These are phyloP conservation scores for Yamadazyma pseudoaaseri DNA, from an alignment of 1,139 yeast species.

Conservation along the genomic window DNA sequence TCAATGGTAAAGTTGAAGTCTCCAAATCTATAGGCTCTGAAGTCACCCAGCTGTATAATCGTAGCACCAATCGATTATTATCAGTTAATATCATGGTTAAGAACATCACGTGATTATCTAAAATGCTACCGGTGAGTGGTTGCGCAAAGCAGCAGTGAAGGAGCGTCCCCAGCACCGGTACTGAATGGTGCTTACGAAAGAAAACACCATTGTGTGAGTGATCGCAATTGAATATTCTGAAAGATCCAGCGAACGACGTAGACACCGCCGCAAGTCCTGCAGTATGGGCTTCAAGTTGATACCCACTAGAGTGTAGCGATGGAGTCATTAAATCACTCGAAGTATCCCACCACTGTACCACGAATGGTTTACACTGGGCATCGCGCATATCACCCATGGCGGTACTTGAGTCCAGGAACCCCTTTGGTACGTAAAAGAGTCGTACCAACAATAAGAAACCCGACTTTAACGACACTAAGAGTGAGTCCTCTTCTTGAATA, in stretches of 20 bases:
- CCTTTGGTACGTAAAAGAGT: constrained; percentile 34
- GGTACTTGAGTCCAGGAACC: constrained; percentile 26
- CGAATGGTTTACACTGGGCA: constrained; percentile 39
- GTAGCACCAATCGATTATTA: constrained; percentile 33
- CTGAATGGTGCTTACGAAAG: constrained; percentile 38
- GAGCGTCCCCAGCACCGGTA: constrained; percentile 41
- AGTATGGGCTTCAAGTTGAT: constrained; percentile 29
- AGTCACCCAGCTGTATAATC: constrained; percentile 41
- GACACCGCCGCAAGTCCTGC: constrained; percentile 42
- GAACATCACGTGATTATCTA: constrained; percentile 34
- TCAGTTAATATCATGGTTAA: constrained; percentile 37
- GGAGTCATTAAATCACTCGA: constrained; percentile 20
- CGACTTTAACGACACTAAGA: constrained; percentile 40
- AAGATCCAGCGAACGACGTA: constrained; percentile 33
- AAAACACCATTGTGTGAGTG: constrained; percentile 36
- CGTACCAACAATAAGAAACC: constrained; percentile 41
- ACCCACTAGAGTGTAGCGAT: constrained; percentile 34
- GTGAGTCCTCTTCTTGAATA: constrained; percentile 36
- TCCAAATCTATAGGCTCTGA: constrained; percentile 26
- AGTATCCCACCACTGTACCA: constrained; percentile 54
- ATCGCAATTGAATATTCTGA: constrained; percentile 38
- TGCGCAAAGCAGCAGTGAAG: constrained; percentile 45
- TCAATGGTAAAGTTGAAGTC: constrained; percentile 31
- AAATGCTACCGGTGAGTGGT: constrained; percentile 24
- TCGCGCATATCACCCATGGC: constrained; percentile 6